phyloP scores from a whole-genome alignment of 164 flowering plant species.

The Santalum album region DNA sequence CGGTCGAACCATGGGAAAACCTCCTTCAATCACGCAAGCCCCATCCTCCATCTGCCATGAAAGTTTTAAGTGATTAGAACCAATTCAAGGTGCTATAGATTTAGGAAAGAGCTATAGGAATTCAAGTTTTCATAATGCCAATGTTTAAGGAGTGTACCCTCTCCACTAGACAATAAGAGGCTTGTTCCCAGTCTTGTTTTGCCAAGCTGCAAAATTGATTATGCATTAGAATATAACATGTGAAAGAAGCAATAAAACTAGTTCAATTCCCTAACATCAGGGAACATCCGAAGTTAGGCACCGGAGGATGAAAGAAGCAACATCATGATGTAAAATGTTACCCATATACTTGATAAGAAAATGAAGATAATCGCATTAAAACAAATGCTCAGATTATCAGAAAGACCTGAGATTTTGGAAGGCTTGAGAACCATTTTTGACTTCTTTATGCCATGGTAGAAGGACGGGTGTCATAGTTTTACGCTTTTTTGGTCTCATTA shows the following conservation, averaged over 20 bases:
- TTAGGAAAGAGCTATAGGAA: background rate
- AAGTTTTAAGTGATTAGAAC: conserved; percentile 8
- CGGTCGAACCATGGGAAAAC: conserved; percentile 25
- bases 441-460: conserved; percentile 54
- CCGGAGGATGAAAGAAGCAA: background rate
- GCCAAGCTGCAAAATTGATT: conserved; percentile 32
- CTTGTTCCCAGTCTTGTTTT: conserved; percentile 59
- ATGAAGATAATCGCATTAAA: background rate
- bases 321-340: background rate
- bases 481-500: conserved; percentile 42
- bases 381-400: background rate
- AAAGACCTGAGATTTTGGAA: conserved; percentile 40
- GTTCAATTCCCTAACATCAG: background rate
- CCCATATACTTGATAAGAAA: too few relatives aligned
- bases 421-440: conserved; percentile 22
- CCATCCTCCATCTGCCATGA: conserved; percentile 53
- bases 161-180: conserved; percentile 48
- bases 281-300: background rate
- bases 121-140: background rate
- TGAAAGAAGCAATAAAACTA: background rate
- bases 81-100: conserved; percentile 1
- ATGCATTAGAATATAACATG: conserved; percentile 4
- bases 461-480: conserved; percentile 30
- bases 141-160: conserved; percentile 35
- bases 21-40: conserved; percentile 34